phyloP scores from a whole-genome alignment of 805 yeast genomes.

The Yarrowia sp. region DNA sequence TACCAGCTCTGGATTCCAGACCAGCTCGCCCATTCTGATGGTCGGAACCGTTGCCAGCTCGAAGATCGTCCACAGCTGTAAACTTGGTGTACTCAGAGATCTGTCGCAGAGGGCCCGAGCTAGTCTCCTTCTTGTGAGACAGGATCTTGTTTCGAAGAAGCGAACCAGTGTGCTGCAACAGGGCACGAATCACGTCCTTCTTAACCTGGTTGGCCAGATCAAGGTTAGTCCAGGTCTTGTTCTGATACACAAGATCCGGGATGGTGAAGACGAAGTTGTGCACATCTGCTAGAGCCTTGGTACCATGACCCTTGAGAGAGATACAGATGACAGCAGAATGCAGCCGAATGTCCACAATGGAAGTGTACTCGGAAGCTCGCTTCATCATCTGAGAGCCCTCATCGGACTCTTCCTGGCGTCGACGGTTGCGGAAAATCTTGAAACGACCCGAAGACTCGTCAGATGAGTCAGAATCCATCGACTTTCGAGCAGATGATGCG shows the following conservation, averaged over 20 bases:
- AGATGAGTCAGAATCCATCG: not conserved
- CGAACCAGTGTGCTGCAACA: slow-evolving; percentile 58
- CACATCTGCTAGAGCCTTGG: slow-evolving; percentile 67
- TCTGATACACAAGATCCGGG: slow-evolving; percentile 57
- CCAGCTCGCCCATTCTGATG: slow-evolving; percentile 8
- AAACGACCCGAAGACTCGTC: slow-evolving; percentile 12
- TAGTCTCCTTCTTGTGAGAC: slow-evolving; percentile 33
- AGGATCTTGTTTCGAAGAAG: slow-evolving; percentile 72
- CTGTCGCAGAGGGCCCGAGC: slow-evolving; percentile 35
- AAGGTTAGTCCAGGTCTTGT: slow-evolving; percentile 66
- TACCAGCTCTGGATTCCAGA: not conserved
- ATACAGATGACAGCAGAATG: slow-evolving; percentile 55
- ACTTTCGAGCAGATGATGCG: not conserved
- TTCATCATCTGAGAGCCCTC: slow-evolving; percentile 63
- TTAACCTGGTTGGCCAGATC: slow-evolving; percentile 64
- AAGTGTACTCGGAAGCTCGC: slow-evolving; percentile 69
- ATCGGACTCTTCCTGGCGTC: slow-evolving; percentile 29
- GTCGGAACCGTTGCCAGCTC: not conserved
- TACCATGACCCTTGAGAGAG: slow-evolving; percentile 74
- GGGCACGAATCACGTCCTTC: slow-evolving; percentile 45
- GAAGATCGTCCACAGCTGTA: slow-evolving; percentile 34
- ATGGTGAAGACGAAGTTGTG: slow-evolving; percentile 64
- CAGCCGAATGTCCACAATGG: slow-evolving; percentile 57
- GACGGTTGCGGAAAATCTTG: slow-evolving; percentile 15
- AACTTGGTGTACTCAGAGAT: slow-evolving; percentile 39